phyloP scores from a whole-genome alignment of 1,139 yeast genomes.

The Magnusiomyces sp. region DNA sequence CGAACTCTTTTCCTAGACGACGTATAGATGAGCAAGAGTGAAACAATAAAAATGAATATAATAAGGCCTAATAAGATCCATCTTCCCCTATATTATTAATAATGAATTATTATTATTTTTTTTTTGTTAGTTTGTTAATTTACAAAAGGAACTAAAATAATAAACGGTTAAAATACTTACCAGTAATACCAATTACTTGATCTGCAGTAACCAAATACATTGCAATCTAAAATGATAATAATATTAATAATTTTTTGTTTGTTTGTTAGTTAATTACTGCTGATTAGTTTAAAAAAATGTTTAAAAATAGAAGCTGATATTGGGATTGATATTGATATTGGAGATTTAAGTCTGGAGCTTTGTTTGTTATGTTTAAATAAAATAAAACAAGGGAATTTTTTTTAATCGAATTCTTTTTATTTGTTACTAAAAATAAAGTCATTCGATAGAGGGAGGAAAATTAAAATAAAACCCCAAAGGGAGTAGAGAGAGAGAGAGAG shows the following conservation, averaged over 20 bases:
- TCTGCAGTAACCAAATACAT: not conserved
- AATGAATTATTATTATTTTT: not conserved
- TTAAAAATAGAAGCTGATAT: conserved; percentile 1
- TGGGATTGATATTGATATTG: no score
- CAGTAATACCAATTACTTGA: not conserved
- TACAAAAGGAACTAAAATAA: not conserved
- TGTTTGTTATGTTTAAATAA: no score
- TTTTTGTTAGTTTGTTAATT: not conserved
- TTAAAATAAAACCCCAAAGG: no score
- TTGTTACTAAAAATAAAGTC: no score
- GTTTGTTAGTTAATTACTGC: not conserved
- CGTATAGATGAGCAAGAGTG: conserved; percentile 39
- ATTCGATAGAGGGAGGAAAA: no score
- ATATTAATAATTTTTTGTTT: not conserved
- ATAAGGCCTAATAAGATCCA: conserved; percentile 45
- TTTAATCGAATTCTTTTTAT: no score
- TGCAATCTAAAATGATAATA: not conserved
- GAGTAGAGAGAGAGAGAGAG: not conserved
- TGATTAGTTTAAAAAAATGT: not conserved
- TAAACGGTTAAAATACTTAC: not conserved
- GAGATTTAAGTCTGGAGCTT: no score
- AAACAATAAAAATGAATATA: conserved; percentile 43
- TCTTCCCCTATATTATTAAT: conserved; percentile 30
- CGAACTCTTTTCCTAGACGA: conserved; percentile 49
- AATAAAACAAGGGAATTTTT: no score